Evolutionary conservation across 164 flowering plant species (phyloP).

Genomic region (Piper betle): DNA sequence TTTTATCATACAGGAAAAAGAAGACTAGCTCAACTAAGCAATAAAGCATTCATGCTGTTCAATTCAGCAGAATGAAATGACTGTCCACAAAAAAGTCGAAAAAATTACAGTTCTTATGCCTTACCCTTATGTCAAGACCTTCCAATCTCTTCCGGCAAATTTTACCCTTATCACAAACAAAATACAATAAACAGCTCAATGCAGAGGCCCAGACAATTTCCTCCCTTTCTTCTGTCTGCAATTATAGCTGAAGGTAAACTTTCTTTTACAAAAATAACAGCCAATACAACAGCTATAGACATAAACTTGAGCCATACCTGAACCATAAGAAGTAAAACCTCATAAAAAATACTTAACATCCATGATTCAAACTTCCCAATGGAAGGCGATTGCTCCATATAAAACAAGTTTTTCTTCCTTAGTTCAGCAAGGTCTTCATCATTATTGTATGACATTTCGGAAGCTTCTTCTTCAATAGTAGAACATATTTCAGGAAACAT

Average conservation of each 20-base stretch:
- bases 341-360: slow-evolving; percentile 77
- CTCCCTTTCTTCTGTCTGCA: slow-evolving; percentile 81
- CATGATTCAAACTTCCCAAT: slow-evolving; percentile 74
- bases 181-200: slow-evolving; percentile 84
- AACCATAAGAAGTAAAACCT: slow-evolving; percentile 85
- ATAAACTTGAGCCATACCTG: slow-evolving; percentile 39
- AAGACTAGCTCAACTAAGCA: too few relatives aligned
- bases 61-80: too few relatives aligned
- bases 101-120: slow-evolving; percentile 5
- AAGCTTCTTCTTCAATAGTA: slow-evolving; percentile 60
- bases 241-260: neutral
- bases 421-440: slow-evolving; percentile 27
- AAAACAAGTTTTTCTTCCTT: slow-evolving; percentile 23
- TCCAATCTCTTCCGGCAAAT: slow-evolving; percentile 59
- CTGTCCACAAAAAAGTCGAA: neutral
- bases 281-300: neutral
- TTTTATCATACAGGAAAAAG: too few relatives aligned
- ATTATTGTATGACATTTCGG: slow-evolving; percentile 43
- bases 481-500: slow-evolving; percentile 46
- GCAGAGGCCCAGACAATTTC: slow-evolving; percentile 96
- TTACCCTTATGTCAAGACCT: slow-evolving; percentile 96
- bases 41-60: too few relatives aligned
- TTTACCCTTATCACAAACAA: slow-evolving; percentile 78
- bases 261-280: neutral
- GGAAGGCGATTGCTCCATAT: slow-evolving; percentile 36